Evolutionary conservation across 495 filamentous ascomycete species (phyloP).

Genomic region (Podospora pseudocomata): DNA sequence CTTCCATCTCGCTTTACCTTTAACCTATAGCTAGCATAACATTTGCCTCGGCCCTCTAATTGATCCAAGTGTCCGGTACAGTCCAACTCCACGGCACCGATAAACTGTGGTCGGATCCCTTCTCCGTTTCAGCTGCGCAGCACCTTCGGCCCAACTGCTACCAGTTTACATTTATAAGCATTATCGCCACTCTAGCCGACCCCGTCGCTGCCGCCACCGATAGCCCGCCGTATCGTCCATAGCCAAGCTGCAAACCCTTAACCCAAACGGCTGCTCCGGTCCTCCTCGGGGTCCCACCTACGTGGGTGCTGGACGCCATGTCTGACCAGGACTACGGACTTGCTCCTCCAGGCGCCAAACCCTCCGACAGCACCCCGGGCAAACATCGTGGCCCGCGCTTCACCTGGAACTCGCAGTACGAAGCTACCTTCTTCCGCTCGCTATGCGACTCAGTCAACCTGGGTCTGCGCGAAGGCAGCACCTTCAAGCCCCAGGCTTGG

Average conservation of each 20-base stretch:
- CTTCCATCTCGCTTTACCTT: too few species aligned
- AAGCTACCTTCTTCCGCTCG: constrained; percentile 50
- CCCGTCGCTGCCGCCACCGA: constrained; percentile 3
- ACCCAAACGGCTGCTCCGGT: constrained; percentile 1
- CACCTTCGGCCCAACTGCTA: constrained; percentile 10
- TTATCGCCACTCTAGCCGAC: constrained; percentile 13
- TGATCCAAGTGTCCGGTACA: background rate
- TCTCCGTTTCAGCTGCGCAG: constrained; percentile 14
- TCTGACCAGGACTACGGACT: constrained; percentile 34
- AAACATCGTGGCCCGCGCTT: constrained; percentile 49
- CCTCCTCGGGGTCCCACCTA: background rate
- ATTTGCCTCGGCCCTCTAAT: too few species aligned
- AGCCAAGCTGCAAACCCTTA: constrained; percentile 5
- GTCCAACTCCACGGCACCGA: background rate
- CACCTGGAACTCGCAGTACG: constrained; percentile 48
- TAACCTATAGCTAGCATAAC: too few species aligned
- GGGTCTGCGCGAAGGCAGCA: constrained; percentile 48
- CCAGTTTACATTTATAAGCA: background rate
- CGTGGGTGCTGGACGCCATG: constrained; percentile 24
- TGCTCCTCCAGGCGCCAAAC: constrained; percentile 18
- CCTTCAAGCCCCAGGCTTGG: constrained; percentile 52
- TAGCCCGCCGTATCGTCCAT: background rate
- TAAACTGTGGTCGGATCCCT: constrained; percentile 10
- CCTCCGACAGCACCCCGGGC: constrained; percentile 21
- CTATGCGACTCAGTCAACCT: constrained; percentile 48